A percentile compares a stretch with the other conserved stretches of the same genome.
phyloP scores from a whole-genome alignment of 139 green algal genomes.

The Coccomyxa sp. region DNA sequence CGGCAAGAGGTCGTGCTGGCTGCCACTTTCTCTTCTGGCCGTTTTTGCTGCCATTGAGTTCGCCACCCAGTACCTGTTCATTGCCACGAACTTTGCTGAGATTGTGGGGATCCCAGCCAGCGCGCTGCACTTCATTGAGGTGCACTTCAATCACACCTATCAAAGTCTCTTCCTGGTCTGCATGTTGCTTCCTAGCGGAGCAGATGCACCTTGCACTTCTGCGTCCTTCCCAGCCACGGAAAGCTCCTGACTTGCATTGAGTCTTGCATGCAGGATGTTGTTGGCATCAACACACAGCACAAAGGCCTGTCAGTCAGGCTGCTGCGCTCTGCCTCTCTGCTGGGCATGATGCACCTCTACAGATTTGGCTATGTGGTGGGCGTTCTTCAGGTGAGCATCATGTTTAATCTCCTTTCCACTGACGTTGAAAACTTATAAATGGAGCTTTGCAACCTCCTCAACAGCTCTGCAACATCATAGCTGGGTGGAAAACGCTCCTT shows the following conservation, averaged over 20 bases:
- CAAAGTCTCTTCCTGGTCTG: neutral
- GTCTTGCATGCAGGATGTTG: slow-evolving; percentile 15
- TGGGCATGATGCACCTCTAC: slow-evolving; percentile 27
- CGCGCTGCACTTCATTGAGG: slow-evolving; percentile 22
- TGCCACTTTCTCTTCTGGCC: slow-evolving; percentile 17
- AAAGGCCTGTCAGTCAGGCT: slow-evolving; percentile 17
- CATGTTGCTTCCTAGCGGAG: too few species aligned
- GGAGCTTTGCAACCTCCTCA: too few species aligned
- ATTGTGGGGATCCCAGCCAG: neutral
- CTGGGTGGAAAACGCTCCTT: neutral
- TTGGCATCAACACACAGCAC: slow-evolving; percentile 4
- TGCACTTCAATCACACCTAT: neutral
- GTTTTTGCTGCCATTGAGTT: slow-evolving; percentile 23
- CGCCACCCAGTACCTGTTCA: slow-evolving; percentile 14
- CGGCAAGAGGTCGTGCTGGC: slow-evolving; percentile 13
- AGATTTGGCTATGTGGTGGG: slow-evolving; percentile 24
- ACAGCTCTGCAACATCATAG: neutral
- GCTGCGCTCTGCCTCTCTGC: slow-evolving; percentile 21
- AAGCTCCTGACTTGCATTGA: too few species aligned
- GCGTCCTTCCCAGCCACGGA: too few species aligned
- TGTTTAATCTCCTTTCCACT: neutral
- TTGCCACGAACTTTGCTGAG: slow-evolving; percentile 8
- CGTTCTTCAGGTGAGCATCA: slow-evolving; percentile 4
- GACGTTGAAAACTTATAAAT: too few species aligned
- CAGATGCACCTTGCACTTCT: too few species aligned